Conservation (phyloP, 371 early-diverging fungal genomes). For the Basidiobolus meristosporus region DNA sequence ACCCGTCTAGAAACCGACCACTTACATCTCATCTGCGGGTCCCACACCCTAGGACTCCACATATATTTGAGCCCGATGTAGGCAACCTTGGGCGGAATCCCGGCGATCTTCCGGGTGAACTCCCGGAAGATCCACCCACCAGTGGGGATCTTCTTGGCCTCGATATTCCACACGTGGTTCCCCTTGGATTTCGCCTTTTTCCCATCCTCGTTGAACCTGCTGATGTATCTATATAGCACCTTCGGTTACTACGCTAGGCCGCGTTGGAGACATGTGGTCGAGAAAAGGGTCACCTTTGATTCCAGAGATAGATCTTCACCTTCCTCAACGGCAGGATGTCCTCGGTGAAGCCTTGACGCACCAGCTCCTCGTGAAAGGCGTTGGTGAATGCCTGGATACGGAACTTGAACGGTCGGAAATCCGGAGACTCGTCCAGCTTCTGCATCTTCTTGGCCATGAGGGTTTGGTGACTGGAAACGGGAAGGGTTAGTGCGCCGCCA, state of each 20-base stretch:
- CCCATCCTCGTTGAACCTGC: conserved; percentile 44
- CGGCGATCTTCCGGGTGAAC: conserved; percentile 31
- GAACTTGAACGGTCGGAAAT: conserved; percentile 42
- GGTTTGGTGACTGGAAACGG: conserved; percentile 24
- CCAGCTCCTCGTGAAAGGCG: conserved; percentile 32
- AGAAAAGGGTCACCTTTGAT: conserved; percentile 11
- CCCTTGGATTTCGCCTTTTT: conserved; percentile 47
- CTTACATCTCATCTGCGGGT: conserved; percentile 35
- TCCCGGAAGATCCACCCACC: conserved; percentile 42
- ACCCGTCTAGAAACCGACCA: background rate
- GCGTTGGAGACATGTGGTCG: background rate
- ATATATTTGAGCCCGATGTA: conserved; percentile 25
- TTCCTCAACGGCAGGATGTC: conserved; percentile 24
- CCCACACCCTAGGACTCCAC: conserved; percentile 38
- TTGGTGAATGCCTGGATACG: conserved; percentile 46
- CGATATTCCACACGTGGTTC: conserved; percentile 45
- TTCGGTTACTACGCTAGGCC: background rate
- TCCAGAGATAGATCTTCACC: conserved; percentile 34
- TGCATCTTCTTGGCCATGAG: conserved; percentile 42
- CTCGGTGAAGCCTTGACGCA: conserved; percentile 20
- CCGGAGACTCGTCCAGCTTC: conserved; percentile 29
- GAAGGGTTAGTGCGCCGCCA: background rate
- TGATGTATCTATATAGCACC: conserved; percentile 20
- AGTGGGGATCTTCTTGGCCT: conserved; percentile 29
- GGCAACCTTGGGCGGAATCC: conserved; percentile 24